Conservation (phyloP, 306 rosid genomes). For the Fragaria vesca region DNA sequence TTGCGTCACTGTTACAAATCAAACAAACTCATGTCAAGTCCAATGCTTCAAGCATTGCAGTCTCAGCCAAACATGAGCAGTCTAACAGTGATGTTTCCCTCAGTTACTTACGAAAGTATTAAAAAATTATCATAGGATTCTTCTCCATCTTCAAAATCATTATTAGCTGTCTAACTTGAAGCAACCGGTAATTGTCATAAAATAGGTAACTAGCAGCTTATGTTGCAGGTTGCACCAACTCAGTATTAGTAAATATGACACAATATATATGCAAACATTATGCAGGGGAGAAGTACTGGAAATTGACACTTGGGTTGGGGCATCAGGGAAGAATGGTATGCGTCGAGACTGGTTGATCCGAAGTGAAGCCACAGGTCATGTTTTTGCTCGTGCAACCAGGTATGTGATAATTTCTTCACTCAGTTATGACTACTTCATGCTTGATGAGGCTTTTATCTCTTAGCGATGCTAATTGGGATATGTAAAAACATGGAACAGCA, state of each 20-base stretch:
- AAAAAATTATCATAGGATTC: background rate
- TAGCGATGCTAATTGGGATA: background rate
- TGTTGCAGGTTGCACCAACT: background rate
- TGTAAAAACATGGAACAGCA: conserved; percentile 51
- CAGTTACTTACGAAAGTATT: background rate
- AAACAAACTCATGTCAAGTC: background rate
- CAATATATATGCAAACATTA: background rate
- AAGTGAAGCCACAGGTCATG: conserved; percentile 73
- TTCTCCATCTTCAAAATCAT: background rate
- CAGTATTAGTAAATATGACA: background rate
- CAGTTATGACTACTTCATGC: background rate
- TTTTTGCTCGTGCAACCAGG: conserved; percentile 85
- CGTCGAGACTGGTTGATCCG: conserved; percentile 80
- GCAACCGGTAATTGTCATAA: background rate
- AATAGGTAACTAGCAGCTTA: background rate
- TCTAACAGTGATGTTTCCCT: background rate
- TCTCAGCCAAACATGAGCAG: background rate
- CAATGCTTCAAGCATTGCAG: background rate
- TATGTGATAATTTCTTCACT: conserved; percentile 12
- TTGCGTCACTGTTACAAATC: background rate
- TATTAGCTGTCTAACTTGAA: background rate
- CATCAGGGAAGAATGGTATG: conserved; percentile 98
- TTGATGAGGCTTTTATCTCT: background rate
- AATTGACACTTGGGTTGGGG: conserved; percentile 95
- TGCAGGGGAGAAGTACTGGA: conserved; percentile 91